Percentiles rank a stretch among this genome's conserved stretches.
Evolutionary conservation across 257 asterid genomes (phyloP).

Genomic region (Cinchona pubescens): DNA sequence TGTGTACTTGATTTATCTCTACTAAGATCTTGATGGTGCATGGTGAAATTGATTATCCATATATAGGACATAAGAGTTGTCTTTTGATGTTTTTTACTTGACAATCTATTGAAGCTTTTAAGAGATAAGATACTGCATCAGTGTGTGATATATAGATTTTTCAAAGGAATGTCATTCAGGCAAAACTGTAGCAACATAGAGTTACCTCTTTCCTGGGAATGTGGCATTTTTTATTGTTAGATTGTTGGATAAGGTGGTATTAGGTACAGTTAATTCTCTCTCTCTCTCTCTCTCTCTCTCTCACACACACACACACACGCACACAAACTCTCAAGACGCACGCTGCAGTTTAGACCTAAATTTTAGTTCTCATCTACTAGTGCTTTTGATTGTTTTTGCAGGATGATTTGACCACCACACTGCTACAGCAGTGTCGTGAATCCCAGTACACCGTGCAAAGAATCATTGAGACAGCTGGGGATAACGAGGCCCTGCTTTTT

Average conservation of each 20-base stretch:
- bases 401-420: constrained; percentile 86
- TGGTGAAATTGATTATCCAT: neutral
- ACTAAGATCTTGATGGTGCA: neutral
- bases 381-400: constrained; percentile 22
- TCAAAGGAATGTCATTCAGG: neutral
- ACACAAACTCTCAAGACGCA: neutral
- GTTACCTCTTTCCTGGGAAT: neutral
- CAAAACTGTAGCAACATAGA: neutral
- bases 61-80: neutral
- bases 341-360: neutral
- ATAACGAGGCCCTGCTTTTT: constrained; percentile 84
- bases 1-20: neutral
- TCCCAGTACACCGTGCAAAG: constrained; percentile 76
- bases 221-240: neutral
- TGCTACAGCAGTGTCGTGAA: constrained; percentile 75
- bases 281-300: neutral
- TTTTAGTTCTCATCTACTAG: neutral
- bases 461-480: constrained; percentile 80
- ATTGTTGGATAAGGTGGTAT: neutral
- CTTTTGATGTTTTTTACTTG: neutral
- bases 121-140: neutral
- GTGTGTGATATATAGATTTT: neutral
- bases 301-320: neutral
- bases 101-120: neutral
- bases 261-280: neutral